Conservation (phyloP, 148 eudicot species). For the Fagopyrum homotropicum region DNA sequence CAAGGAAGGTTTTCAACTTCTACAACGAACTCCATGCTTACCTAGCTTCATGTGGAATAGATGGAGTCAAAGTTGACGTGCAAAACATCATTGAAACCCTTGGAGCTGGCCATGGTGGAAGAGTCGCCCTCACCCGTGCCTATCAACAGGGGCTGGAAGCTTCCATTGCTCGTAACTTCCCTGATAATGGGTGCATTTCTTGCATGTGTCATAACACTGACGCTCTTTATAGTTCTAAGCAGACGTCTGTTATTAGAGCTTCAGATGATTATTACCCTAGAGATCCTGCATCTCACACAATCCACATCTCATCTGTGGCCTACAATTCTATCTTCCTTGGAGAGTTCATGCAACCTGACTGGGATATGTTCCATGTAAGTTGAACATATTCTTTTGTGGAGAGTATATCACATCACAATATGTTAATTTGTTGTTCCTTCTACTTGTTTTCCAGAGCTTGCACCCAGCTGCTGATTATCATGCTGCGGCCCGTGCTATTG, state of each 20-base stretch:
- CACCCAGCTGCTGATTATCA: constrained; percentile 97
- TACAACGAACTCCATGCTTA: constrained; percentile 97
- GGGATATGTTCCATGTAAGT: constrained; percentile 99
- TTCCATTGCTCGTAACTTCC: constrained; percentile 66
- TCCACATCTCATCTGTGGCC: constrained; percentile 83
- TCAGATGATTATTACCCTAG: constrained; percentile 91
- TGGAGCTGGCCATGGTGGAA: constrained; percentile 94
- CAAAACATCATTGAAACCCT: constrained; percentile 93
- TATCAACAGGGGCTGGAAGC: constrained; percentile 82
- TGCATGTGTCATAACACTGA: constrained; percentile 96
- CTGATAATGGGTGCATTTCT: constrained; percentile 84
- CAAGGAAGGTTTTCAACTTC: constrained; percentile 82
- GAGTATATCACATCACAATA: no score
- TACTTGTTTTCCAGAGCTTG: constrained; percentile 51
- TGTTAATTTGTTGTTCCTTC: not conserved
- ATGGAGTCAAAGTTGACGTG: constrained; percentile 96
- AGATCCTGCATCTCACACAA: constrained; percentile 96
- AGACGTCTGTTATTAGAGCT: constrained; percentile 77
- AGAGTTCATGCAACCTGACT: constrained; percentile 93
- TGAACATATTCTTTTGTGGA: not conserved
- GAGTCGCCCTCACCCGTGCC: constrained; percentile 76
- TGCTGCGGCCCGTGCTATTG: constrained; percentile 86
- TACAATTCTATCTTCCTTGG: constrained; percentile 89
- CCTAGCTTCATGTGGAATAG: constrained; percentile 90
- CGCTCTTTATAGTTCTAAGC: constrained; percentile 66